A percentile compares a stretch with the other conserved stretches of the same genome.
These are phyloP conservation scores for Acacia acuminata DNA, from an alignment of 306 rosid genomes.

Conservation along the genomic window DNA sequence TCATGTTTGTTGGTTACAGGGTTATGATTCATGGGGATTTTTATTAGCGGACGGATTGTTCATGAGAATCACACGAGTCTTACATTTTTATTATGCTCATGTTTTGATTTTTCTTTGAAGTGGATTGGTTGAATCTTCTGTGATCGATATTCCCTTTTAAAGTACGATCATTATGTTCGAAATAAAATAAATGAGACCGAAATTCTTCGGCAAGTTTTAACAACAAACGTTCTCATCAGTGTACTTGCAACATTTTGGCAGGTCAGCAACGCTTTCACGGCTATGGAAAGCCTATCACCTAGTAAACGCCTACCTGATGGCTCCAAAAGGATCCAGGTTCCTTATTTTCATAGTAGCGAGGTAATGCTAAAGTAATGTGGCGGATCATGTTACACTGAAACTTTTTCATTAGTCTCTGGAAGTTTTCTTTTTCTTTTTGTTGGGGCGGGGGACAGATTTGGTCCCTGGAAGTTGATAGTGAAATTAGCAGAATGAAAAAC, in stretches of 20 bases:
- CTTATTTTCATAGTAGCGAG: constrained; percentile 60
- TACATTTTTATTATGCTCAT: too few relatives aligned
- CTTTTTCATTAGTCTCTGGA: neutral
- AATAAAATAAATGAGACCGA: neutral
- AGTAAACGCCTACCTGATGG: constrained; percentile 90
- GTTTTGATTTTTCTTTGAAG: neutral
- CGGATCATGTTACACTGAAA: neutral
- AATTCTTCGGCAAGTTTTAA: constrained; percentile 1
- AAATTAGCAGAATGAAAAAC: neutral
- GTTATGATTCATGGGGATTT: too few relatives aligned
- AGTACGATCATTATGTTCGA: neutral
- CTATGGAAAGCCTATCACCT: constrained; percentile 57
- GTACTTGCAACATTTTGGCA: constrained; percentile 34
- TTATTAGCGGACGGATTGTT: too few relatives aligned
- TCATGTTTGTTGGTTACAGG: too few relatives aligned
- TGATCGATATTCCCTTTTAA: neutral
- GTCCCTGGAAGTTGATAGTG: neutral
- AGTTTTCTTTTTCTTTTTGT: too few relatives aligned
- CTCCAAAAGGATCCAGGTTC: constrained; percentile 84
- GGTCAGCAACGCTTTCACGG: constrained; percentile 50
- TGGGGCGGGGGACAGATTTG: too few relatives aligned
- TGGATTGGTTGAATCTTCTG: neutral
- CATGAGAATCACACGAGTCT: too few relatives aligned
- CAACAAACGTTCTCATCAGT: constrained; percentile 9
- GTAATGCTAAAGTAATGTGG: constrained; percentile 37